Evolutionary conservation across 352 stramenopile species (phyloP).

Genomic region (Globisporangium cylindrosporum): DNA sequence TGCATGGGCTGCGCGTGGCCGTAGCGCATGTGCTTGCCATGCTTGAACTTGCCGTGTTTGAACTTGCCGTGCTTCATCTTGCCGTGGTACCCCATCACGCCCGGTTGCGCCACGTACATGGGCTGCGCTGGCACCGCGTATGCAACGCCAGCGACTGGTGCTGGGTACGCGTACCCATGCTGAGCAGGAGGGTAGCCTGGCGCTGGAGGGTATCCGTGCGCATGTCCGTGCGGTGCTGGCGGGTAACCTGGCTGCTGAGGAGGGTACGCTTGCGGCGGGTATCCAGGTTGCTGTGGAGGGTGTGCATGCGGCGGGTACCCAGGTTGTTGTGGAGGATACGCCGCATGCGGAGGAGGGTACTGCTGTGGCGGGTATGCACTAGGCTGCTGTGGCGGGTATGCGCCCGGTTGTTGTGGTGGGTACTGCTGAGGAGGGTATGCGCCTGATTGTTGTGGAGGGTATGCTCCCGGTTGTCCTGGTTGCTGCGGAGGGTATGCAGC

Average conservation of each 20-base stretch:
- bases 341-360: neutral
- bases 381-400: conserved; percentile 19
- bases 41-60: conserved; percentile 17
- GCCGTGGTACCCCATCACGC: conserved; percentile 25
- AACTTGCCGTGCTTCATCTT: conserved; percentile 28
- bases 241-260: conserved; percentile 14
- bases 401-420: conserved; percentile 4
- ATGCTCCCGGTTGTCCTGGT: conserved; percentile 1
- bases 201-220: conserved; percentile 9
- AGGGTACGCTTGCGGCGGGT: conserved; percentile 1
- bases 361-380: conserved; percentile 13
- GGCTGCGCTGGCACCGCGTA: conserved; percentile 17
- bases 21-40: conserved; percentile 24
- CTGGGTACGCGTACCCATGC: conserved; percentile 18
- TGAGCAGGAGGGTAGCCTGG: conserved; percentile 14
- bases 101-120: conserved; percentile 26
- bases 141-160: neutral
- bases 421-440: conserved; percentile 22
- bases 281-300: neutral
- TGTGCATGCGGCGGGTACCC: neutral
- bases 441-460: neutral
- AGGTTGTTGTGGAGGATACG: neutral
- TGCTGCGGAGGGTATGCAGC: conserved; percentile 20
- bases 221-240: conserved; percentile 2
- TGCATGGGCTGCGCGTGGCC: conserved; percentile 14